Evolutionary conservation across 2,329 filamentous ascomycete species (phyloP), one percentile per base, ranked within the genome.

Genomic region (Aspergillus pseudotamarii): DNA sequence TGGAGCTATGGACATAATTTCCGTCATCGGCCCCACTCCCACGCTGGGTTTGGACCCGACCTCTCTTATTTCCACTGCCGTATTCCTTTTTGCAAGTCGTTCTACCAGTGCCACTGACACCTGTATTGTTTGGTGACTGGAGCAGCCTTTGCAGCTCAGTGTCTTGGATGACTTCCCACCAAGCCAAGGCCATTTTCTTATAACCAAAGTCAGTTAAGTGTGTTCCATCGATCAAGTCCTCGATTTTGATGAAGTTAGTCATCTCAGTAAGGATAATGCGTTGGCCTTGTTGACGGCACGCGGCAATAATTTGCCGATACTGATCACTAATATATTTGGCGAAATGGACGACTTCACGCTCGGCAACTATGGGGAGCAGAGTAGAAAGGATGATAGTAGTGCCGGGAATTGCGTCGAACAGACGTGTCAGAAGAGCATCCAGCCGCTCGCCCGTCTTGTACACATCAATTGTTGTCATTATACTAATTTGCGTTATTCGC

Each of bases 371-470:
- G 72, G 2, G 69, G 71, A 77, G 66, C 4, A 78, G 63, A 0
- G 75, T 78, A 5, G 75, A 78, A 3, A 78, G 57, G 14, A 78
- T 70, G 26, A 78, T 68, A 3, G 69, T 72, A 1, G 73, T 73
- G 32, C 65, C 65, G 1, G 69, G 66, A 21, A 72, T 65, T 1
- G 60, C 45, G 4, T 64, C 59, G n/a, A 66, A 73, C 3, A 78
- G 57, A 4, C 68, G 63, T 9, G 69, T 68, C 2, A 78, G 60
- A 3, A 78, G 61, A 3, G 43, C 45, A 23, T 68, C 59, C 70
- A 76, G 73, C 8, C 73, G 66, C 2, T 68, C 60, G 19, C 70
- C 72, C 1, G 69, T 64, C 5, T 62, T 64, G n/a, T 41, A 2
- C n/a, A 71, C 38, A 10, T 69, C 45, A 34, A 72, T 50, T 11